These are phyloP conservation scores for Coemansia sp. DNA, from an alignment of 192 early-diverging fungal species.

Conservation along the genomic window DNA sequence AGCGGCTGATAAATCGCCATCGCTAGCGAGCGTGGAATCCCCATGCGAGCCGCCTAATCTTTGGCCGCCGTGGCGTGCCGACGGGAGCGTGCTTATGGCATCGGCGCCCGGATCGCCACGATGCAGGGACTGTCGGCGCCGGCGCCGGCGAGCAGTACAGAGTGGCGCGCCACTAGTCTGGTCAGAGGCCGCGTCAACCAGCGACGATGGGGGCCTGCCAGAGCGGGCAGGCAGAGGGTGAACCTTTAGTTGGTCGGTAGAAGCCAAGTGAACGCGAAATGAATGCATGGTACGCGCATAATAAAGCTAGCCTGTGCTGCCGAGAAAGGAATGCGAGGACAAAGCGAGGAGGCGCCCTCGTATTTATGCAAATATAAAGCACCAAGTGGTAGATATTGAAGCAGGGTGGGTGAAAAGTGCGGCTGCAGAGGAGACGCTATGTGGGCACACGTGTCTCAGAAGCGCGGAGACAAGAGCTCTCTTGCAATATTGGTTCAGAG, in stretches of 20 bases:
- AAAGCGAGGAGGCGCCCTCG: neutral
- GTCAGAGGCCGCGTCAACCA: neutral
- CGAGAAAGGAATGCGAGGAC: constrained; percentile 3
- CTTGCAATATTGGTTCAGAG: neutral
- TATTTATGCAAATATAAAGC: neutral
- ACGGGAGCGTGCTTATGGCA: neutral
- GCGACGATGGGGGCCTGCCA: constrained; percentile 8
- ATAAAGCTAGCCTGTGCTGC: constrained; percentile 4
- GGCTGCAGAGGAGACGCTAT: constrained; percentile 5
- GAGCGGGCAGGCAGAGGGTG: constrained; percentile 9
- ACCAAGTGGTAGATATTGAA: neutral
- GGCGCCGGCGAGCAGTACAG: constrained; percentile 1
- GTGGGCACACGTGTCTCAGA: constrained; percentile 3
- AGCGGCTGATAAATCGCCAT: neutral
- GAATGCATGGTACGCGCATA: constrained; percentile 49
- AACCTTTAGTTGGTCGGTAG: constrained; percentile 36
- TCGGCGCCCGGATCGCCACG: constrained; percentile 1
- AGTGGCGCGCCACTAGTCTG: neutral
- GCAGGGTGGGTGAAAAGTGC: neutral
- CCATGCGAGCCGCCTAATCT: neutral
- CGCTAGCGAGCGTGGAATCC: neutral
- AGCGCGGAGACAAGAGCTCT: neutral
- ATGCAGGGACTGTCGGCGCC: constrained; percentile 8
- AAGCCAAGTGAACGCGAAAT: constrained; percentile 52
- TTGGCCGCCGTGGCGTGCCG: neutral